Evolutionary conservation across 192 early-diverging fungal genomes (phyloP).

Genomic region (Entrophospora sp.): DNA sequence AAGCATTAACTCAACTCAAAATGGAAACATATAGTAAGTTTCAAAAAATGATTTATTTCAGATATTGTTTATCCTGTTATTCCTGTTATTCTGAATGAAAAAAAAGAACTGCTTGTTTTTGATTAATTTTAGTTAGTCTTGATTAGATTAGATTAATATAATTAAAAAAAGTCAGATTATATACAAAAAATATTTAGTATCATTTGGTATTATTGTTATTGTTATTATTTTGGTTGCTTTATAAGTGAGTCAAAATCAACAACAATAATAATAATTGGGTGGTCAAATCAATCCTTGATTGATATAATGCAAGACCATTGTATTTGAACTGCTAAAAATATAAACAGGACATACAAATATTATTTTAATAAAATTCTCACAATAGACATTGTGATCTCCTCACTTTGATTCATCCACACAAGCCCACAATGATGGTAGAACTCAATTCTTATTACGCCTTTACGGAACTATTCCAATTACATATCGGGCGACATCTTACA

Average conservation of each 20-base stretch:
- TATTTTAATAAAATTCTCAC: constrained; percentile 5
- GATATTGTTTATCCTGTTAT: too few species aligned
- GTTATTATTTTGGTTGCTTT: too few species aligned
- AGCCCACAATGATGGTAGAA: constrained; percentile 52
- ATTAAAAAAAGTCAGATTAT: too few species aligned
- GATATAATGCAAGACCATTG: too few species aligned
- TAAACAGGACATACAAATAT: neutral
- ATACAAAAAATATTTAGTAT: too few species aligned
- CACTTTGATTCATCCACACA: constrained; percentile 32
- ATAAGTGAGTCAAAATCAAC: too few species aligned
- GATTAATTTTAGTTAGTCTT: neutral
- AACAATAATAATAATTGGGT: too few species aligned
- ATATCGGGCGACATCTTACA: constrained; percentile 72
- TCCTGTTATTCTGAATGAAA: neutral
- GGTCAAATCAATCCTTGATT: constrained; percentile 1
- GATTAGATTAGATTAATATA: too few species aligned
- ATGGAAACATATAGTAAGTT: constrained; percentile 59
- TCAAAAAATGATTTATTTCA: neutral
- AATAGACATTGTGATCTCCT: constrained; percentile 2
- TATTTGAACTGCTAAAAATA: neutral
- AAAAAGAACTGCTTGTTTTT: neutral
- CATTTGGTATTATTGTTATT: too few species aligned
- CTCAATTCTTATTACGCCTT: constrained; percentile 65
- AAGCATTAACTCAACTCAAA: constrained; percentile 48
- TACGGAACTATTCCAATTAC: constrained; percentile 83